Evolutionary conservation across 495 filamentous ascomycete species (phyloP), one percentile per base, ranked within the genome.

Genomic region (Tuber microsphaerosporum): DNA sequence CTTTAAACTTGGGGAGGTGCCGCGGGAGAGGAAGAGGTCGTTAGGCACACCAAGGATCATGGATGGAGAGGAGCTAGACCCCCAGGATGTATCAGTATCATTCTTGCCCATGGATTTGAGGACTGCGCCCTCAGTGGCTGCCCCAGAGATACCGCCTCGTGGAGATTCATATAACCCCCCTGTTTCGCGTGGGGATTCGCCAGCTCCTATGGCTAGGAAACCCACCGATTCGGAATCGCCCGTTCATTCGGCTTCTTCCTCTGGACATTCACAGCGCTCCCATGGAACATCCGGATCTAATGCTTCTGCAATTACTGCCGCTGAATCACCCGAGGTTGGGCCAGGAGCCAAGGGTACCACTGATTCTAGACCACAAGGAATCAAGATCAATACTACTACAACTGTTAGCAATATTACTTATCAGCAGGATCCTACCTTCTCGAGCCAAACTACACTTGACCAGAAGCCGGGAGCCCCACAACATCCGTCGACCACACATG

Each of bases 1-100:
- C 39, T 94, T 94, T 84, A 91, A 88, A 83, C 83, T 94, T 74
- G 91, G 92, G 78, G 91, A 94, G 48, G 91, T 90, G 8, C 91
- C 92, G 1, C 91, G 90, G 81, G 81, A 83, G 70, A 87, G 85
- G 70, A 91, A 89, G 84, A 90, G 88, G 84, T 83, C 88, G 0
- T 84, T 84, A 20, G 75, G 81, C 68, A 73, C 73, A 42, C 75
- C 76, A 56, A 73, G 69, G 17, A 20, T 71, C 71, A 48, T 39
- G 42, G 70, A 69, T 77, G 51, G 65, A 8, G 78, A 81, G 14
- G 76, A 75, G 16, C 74, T 74, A 6, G 71, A 70, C 48, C 74
- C 75, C 39, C 79, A 79, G 2, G 80, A 81, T 31, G 72, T 81
- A 48, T 81, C 79, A 41, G 74, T 81, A 42, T 76, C 80, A 22